Percentiles rank a stretch among this genome's conserved stretches.
Conservation (phyloP, 176 grass and related monocot genomes). For the Chrysopogon serrulatus region DNA sequence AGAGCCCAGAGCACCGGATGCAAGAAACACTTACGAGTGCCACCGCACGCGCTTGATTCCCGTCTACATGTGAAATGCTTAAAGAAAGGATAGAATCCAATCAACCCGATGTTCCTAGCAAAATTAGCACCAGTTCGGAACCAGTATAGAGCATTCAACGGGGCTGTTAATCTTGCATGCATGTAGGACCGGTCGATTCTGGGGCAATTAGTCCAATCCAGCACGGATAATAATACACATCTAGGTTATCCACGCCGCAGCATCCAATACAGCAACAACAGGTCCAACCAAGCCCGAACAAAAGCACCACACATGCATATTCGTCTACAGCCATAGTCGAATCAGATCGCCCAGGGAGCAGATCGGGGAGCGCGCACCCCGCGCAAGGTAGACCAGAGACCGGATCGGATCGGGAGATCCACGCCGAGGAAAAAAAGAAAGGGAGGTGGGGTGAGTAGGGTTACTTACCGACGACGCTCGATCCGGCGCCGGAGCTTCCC, state of each 20-base stretch:
- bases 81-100: background rate
- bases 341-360: background rate
- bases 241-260: background rate
- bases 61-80: background rate
- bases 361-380: background rate
- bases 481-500: constrained; percentile 56
- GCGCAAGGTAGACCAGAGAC: background rate
- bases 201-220: background rate
- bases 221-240: background rate
- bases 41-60: background rate
- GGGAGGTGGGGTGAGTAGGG: background rate
- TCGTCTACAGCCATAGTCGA: background rate
- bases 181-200: background rate
- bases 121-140: background rate
- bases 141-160: background rate
- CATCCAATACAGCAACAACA: background rate
- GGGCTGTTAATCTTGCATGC: background rate
- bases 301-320: background rate
- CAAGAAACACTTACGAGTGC: background rate
- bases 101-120: background rate
- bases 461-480: constrained; percentile 58
- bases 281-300: background rate
- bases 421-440: no score
- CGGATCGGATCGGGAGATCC: constrained; percentile 20
- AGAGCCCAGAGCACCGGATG: background rate